A percentile compares a stretch with the other conserved stretches of the same genome.
Evolutionary conservation across 2,329 filamentous ascomycete species (phyloP).

Genomic region (Colletotrichum endophyticum): DNA sequence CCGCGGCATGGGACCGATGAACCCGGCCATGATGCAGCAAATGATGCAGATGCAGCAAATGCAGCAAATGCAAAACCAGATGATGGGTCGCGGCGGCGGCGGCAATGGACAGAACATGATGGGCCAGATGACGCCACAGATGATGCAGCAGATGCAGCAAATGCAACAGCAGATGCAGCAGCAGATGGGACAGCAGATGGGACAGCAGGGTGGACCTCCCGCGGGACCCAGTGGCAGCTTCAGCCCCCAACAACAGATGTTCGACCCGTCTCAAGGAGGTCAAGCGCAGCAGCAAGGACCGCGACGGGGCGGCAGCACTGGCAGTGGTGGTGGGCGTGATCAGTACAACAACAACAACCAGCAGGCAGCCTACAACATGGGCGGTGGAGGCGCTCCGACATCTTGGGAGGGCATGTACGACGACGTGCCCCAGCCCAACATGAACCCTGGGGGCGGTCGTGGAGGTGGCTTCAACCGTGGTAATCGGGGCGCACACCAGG

Average conservation of each 20-base stretch:
- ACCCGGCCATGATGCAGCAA: constrained; percentile 77
- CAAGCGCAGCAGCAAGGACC: constrained; percentile 22
- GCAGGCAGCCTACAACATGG: constrained; percentile 34
- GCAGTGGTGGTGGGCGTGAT: constrained; percentile 27
- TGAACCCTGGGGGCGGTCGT: constrained; percentile 55
- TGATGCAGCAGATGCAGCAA: constrained; percentile 69
- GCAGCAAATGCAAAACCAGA: constrained; percentile 56
- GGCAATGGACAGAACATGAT: constrained; percentile 44
- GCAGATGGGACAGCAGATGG: constrained; percentile 48
- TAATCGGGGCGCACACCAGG: constrained; percentile 41
- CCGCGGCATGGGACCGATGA: constrained; percentile 70
- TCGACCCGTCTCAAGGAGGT: constrained; percentile 19
- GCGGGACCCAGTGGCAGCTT: constrained; percentile 26
- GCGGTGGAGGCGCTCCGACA: constrained; percentile 68
- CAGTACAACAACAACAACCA: constrained; percentile 22
- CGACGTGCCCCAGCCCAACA: constrained; percentile 84
- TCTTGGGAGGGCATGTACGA: constrained; percentile 99
- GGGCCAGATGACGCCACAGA: constrained; percentile 51
- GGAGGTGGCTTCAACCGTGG: constrained; percentile 38
- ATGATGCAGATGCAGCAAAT: constrained; percentile 78
- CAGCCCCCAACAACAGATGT: constrained; percentile 29
- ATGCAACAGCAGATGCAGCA: constrained; percentile 54
- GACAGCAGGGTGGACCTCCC: constrained; percentile 10
- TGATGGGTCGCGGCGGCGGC: constrained; percentile 49
- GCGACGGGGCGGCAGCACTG: constrained; percentile 28